Percentiles rank a stretch among this genome's conserved stretches.
phyloP scores from a whole-genome alignment of 2,329 filamentous ascomycete genomes.

The Metarhizium robertsii region DNA sequence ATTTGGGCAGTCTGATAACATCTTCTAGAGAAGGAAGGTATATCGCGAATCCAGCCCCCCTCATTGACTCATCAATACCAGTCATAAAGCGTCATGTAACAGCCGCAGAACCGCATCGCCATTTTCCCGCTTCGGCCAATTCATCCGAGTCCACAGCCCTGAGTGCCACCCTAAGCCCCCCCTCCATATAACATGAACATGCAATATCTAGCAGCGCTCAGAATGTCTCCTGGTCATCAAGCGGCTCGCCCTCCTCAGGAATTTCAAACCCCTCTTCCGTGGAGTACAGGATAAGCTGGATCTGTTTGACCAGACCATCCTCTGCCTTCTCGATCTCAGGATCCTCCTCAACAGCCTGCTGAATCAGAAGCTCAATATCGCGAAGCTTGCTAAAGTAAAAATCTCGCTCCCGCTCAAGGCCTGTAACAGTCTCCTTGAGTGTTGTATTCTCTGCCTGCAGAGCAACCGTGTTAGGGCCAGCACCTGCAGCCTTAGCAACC shows the following conservation, averaged over 20 bases:
- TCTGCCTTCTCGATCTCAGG: constrained; percentile 92
- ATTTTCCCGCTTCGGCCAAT: neutral
- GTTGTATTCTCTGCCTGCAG: constrained; percentile 78
- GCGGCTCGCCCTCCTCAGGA: constrained; percentile 63
- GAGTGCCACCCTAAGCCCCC: neutral
- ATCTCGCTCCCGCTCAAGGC: constrained; percentile 90
- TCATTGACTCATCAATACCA: constrained; percentile 3
- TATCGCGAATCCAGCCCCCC: neutral
- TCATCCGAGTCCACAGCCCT: neutral
- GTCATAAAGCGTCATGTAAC: constrained; percentile 4
- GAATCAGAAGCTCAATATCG: constrained; percentile 90
- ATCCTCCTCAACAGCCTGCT: constrained; percentile 86
- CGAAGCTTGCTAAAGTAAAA: constrained; percentile 99
- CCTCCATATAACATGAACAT: neutral
- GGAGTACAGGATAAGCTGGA: constrained; percentile 93
- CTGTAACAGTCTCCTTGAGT: constrained; percentile 90
- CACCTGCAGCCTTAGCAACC: constrained; percentile 36
- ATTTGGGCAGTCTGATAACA: neutral
- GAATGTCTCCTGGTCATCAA: constrained; percentile 75
- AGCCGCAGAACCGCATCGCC: neutral
- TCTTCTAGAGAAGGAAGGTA: constrained; percentile 1
- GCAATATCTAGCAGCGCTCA: constrained; percentile 22
- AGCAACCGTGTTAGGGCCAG: constrained; percentile 55
- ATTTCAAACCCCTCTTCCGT: constrained; percentile 93
- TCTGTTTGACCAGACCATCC: constrained; percentile 84